Conservation (phyloP, 306 rosid species). For the Gynostemma pentaphyllum region DNA sequence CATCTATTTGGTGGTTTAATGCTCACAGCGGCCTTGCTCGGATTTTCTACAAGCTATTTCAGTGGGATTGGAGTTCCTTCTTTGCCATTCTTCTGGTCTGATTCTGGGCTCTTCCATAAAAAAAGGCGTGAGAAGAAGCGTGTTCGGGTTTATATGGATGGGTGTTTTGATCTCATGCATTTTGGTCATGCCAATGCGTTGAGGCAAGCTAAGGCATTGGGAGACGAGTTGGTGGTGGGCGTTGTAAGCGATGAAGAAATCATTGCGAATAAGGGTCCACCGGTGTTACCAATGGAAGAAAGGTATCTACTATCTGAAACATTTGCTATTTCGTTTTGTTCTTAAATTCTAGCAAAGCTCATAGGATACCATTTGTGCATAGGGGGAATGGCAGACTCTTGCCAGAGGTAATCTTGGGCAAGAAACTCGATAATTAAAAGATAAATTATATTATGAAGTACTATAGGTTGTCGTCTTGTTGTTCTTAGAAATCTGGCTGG, state of each 20-base stretch:
- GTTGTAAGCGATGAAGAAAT: slow-evolving; percentile 93
- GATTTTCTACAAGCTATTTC: slow-evolving; percentile 79
- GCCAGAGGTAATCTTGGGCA: neutral
- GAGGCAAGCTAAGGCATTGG: slow-evolving; percentile 94
- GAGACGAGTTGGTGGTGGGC: slow-evolving; percentile 92
- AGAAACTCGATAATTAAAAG: neutral
- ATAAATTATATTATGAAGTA: neutral
- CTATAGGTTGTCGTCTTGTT: neutral
- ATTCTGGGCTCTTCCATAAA: slow-evolving; percentile 57
- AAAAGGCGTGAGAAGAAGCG: slow-evolving; percentile 64
- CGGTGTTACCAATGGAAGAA: slow-evolving; percentile 84
- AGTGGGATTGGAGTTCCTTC: slow-evolving; percentile 69
- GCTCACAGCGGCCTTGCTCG: slow-evolving; percentile 95
- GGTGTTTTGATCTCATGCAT: slow-evolving; percentile 98
- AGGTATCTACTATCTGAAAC: slow-evolving; percentile 32
- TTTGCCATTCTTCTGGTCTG: slow-evolving; percentile 49
- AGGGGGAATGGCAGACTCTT: neutral
- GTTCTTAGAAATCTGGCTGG: neutral
- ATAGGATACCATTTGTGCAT: neutral
- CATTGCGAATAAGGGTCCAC: slow-evolving; percentile 82
- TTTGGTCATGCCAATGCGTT: slow-evolving; percentile 97
- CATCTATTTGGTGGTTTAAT: slow-evolving; percentile 87
- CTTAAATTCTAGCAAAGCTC: neutral
- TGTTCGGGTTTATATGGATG: slow-evolving; percentile 94
- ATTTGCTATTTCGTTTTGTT: neutral